Conservation (phyloP, 306 rosid genomes). For the Inga oerstediana region DNA sequence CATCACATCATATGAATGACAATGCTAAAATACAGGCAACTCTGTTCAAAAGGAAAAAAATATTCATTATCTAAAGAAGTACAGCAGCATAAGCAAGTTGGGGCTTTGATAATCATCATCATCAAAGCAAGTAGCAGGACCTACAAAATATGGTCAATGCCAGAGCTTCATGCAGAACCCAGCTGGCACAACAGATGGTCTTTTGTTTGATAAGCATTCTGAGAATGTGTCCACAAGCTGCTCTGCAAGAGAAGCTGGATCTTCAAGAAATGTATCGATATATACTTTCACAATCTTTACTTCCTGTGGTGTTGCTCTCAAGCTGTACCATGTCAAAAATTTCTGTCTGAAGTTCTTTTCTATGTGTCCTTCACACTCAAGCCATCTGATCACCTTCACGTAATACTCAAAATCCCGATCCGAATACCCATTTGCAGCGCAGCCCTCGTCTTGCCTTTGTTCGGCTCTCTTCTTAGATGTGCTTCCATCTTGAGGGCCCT, state of each 20-base stretch:
- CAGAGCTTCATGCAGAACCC: conserved; percentile 98
- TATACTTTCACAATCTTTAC: conserved; percentile 82
- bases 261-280: conserved; percentile 74
- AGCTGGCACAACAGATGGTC: conserved; percentile 66
- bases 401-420: conserved; percentile 81
- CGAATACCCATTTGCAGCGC: conserved; percentile 45
- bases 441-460: conserved; percentile 65
- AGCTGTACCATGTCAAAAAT: conserved; percentile 95
- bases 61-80: conserved; percentile 59
- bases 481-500: conserved; percentile 82
- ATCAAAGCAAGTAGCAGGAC: conserved; percentile 28
- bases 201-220: conserved; percentile 77
- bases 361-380: conserved; percentile 93
- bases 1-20: conserved; percentile 56
- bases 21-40: conserved; percentile 45
- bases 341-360: conserved; percentile 96
- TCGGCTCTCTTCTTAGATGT: conserved; percentile 76
- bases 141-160: conserved; percentile 61
- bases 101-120: conserved; percentile 26
- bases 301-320: conserved; percentile 85
- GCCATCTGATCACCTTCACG: conserved; percentile 88
- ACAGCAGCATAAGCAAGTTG: conserved; percentile 42
- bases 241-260: conserved; percentile 89
- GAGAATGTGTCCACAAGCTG: conserved; percentile 96
- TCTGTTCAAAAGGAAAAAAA: conserved; percentile 48